Evolutionary conservation across 441 rosid species (phyloP), one percentile per base, ranked within the genome.

Genomic region (Manihot esculenta): DNA sequence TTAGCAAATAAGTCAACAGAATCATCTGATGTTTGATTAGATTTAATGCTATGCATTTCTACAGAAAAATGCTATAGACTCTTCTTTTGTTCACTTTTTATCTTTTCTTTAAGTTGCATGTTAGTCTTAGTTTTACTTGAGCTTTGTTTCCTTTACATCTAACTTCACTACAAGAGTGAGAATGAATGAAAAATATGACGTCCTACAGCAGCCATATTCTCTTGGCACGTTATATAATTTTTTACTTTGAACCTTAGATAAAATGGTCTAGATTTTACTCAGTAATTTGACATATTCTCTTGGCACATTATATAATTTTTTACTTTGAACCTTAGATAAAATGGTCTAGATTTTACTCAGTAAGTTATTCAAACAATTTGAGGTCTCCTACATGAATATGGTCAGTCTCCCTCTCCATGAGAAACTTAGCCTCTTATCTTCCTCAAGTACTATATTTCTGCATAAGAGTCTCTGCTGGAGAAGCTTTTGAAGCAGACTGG

Each of bases 21-120:
- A n/a, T 55, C 56, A 41, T 38, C 4, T 6, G 64, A 56, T 55
- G 18, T 30, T 47, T 55, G 45, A 12, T 41, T 17, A 74, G 44
- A 38, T n/a, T 23, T 62, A 21, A 56, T 38, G 24, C 11, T 42
- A 50, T 26, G 35, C 14, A 14, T 21, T 61, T 64, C 35, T 49
- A 38, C 42, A 56, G 10, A 18, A 72, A 17, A n/a, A 33, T 65
- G 57, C 51, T 38, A 51, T 35, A 42, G 68, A 23, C 42, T 47
- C 50, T 21, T 20, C 15, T 27, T 13, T 15, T 24, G 30, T 33
- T 0, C 20, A 18, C 69, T 14, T 72, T 35, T 14, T 23, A n/a
- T 5, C 10, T 24, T 66, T 58, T 35, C 35, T 49, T 8, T 35
- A 24, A 69, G 24, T 30, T 23, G 64, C 64, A 66, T 24, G 50